phyloP scores from a whole-genome alignment of 2,329 filamentous ascomycete genomes.

The Calcarisporium arbuscula region DNA sequence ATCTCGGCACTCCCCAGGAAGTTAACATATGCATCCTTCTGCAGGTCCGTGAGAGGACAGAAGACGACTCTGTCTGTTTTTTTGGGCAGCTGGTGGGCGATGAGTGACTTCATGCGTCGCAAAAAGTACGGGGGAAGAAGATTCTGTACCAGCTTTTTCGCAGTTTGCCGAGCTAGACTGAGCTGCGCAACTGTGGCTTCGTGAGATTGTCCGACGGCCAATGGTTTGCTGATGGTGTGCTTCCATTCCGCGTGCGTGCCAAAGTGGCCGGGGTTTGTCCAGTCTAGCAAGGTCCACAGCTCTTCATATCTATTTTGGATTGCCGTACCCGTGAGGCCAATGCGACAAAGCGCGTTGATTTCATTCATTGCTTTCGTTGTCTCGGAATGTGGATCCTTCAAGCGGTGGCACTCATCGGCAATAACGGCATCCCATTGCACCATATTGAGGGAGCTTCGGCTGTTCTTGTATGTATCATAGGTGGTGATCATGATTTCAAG shows the following conservation, averaged over 20 bases:
- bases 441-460: constrained; percentile 67
- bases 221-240: constrained; percentile 66
- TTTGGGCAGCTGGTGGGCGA: constrained; percentile 86
- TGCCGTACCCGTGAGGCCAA: constrained; percentile 89
- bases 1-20: constrained; percentile 67
- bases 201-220: constrained; percentile 86
- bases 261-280: constrained; percentile 80
- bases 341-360: constrained; percentile 84
- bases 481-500: constrained; percentile 92
- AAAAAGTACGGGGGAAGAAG: constrained; percentile 86
- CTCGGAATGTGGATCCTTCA: constrained; percentile 74
- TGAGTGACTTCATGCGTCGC: constrained; percentile 85
- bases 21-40: constrained; percentile 75
- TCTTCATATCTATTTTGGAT: constrained; percentile 99
- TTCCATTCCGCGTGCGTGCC: constrained; percentile 68
- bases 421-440: constrained; percentile 91
- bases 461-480: constrained; percentile 82
- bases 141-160: constrained; percentile 77
- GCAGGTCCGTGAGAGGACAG: constrained; percentile 78
- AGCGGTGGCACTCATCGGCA: constrained; percentile 85
- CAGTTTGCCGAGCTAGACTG: constrained; percentile 72
- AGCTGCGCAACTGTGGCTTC: constrained; percentile 81
- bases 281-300: constrained; percentile 91
- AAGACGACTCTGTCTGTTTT: constrained; percentile 95
- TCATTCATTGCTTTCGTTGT: constrained; percentile 83